phyloP scores from a whole-genome alignment of 2,329 filamentous ascomycete species.

The Sclerotinia minor region DNA sequence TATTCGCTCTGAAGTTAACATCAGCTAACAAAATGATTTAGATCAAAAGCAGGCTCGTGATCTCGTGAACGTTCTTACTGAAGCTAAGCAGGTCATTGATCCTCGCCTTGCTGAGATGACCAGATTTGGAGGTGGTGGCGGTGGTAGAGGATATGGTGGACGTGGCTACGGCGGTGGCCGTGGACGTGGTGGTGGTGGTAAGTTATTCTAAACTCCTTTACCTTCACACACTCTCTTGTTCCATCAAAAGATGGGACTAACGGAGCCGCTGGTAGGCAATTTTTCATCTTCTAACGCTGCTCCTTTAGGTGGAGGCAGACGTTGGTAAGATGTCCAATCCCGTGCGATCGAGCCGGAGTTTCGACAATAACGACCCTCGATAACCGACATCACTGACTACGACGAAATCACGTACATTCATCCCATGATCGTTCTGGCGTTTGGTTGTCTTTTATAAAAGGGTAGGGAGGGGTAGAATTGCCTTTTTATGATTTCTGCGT shows the following conservation, averaged over 20 bases:
- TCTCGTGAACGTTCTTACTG: slow-evolving; percentile 85
- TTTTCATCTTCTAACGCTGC: slow-evolving; percentile 60
- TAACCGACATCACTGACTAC: slow-evolving; percentile 24
- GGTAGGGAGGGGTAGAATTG: slow-evolving; percentile 35
- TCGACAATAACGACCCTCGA: slow-evolving; percentile 23
- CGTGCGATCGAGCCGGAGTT: slow-evolving; percentile 25
- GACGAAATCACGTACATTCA: slow-evolving; percentile 33
- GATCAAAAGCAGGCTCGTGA: slow-evolving; percentile 96
- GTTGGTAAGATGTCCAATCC: slow-evolving; percentile 50
- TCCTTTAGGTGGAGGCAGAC: slow-evolving; percentile 55
- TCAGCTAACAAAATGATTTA: slow-evolving; percentile 44
- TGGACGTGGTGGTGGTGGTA: slow-evolving; percentile 50
- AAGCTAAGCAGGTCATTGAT: slow-evolving; percentile 98
- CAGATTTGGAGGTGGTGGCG: slow-evolving; percentile 70
- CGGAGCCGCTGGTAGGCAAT: slow-evolving; percentile 46
- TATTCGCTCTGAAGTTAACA: slow-evolving; percentile 24
- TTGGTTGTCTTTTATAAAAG: slow-evolving; percentile 32
- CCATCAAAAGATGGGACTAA: slow-evolving; percentile 43
- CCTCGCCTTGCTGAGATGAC: slow-evolving; percentile 95
- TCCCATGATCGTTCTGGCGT: slow-evolving; percentile 41
- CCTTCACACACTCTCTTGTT: slow-evolving; percentile 35
- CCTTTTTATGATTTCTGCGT: slow-evolving; percentile 32
- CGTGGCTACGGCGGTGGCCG: slow-evolving; percentile 57
- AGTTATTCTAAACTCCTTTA: slow-evolving; percentile 32
- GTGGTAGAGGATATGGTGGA: slow-evolving; percentile 41